A percentile compares a stretch with the other conserved stretches of the same genome.
Evolutionary conservation across 1,139 yeast genomes (phyloP).

Genomic region (Yamadazyma blattariae): DNA sequence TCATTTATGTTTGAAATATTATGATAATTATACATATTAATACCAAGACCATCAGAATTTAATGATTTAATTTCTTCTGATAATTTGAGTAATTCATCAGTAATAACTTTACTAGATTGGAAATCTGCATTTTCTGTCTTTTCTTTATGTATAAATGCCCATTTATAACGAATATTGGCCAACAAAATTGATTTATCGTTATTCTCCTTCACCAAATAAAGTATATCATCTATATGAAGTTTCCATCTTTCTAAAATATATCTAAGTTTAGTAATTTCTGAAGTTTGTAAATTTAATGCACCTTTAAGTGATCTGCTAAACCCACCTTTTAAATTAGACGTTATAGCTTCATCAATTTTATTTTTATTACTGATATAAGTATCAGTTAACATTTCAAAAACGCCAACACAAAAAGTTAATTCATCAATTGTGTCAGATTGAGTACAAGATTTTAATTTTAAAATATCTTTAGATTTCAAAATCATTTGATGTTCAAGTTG

Average conservation of each 20-base stretch:
- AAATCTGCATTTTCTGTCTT: constrained; percentile 30
- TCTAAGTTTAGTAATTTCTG: constrained; percentile 35
- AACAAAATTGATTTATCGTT: background rate
- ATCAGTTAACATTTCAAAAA: constrained; percentile 62
- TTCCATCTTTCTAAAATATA: constrained; percentile 43
- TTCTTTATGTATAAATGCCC: constrained; percentile 34
- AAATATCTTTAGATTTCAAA: constrained; percentile 1
- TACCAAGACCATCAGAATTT: constrained; percentile 7
- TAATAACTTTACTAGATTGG: constrained; percentile 28
- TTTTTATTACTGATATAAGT: constrained; percentile 31
- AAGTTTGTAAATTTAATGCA: constrained; percentile 25
- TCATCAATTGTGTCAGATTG: constrained; percentile 5
- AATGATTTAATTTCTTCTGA: constrained; percentile 17
- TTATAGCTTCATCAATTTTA: constrained; percentile 19
- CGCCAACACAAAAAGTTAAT: constrained; percentile 19
- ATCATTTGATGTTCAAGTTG: constrained; percentile 25
- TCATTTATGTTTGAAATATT: constrained; percentile 58
- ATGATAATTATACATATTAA: constrained; percentile 45
- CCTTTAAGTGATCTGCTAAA: constrained; percentile 22
- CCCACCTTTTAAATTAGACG: constrained; percentile 18
- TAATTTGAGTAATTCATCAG: constrained; percentile 17
- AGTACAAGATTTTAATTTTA: background rate
- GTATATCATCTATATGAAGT: constrained; percentile 10
- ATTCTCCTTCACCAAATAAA: constrained; percentile 1
- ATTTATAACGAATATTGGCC: constrained; percentile 24